phyloP scores from a whole-genome alignment of 805 yeast genomes.

The Danielozyma ontarioensis region DNA sequence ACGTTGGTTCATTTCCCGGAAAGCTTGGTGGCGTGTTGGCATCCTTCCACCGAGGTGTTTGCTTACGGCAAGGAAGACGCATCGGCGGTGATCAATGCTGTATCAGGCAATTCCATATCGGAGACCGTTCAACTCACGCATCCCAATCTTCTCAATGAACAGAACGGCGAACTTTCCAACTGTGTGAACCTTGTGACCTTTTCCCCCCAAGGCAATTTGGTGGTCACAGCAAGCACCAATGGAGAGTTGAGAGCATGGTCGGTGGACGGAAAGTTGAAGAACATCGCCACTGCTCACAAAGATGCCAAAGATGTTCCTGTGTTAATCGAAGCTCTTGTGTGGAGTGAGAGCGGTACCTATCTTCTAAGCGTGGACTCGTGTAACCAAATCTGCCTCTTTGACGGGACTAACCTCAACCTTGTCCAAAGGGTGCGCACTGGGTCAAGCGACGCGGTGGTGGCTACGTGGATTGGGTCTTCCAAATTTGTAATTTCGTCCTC shows the following conservation, averaged over 20 bases:
- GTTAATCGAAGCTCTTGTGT: slow-evolving; percentile 49
- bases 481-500: slow-evolving; percentile 74
- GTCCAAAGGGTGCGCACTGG: slow-evolving; percentile 21
- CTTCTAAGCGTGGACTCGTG: slow-evolving; percentile 54
- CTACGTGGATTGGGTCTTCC: slow-evolving; percentile 13
- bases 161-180: slow-evolving; percentile 9
- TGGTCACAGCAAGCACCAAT: slow-evolving; percentile 59
- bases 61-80: slow-evolving; percentile 54
- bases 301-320: slow-evolving; percentile 11
- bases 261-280: slow-evolving; percentile 59
- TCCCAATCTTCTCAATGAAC: slow-evolving; percentile 16
- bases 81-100: slow-evolving; percentile 40
- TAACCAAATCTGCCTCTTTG: slow-evolving; percentile 54
- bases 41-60: slow-evolving; percentile 44
- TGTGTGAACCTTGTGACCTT: slow-evolving; percentile 43
- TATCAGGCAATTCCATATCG: slow-evolving; percentile 21
- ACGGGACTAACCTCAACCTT: slow-evolving; percentile 38
- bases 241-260: slow-evolving; percentile 84
- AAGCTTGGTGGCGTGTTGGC: slow-evolving; percentile 51
- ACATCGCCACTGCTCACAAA: slow-evolving; percentile 26
- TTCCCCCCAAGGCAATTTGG: slow-evolving; percentile 59
- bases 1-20: slow-evolving; percentile 37
- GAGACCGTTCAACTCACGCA: slow-evolving; percentile 30
- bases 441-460: slow-evolving; percentile 4
- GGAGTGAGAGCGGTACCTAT: slow-evolving; percentile 56